Conservation (phyloP, 2,329 filamentous ascomycete species). For the Diaporthe eres region DNA sequence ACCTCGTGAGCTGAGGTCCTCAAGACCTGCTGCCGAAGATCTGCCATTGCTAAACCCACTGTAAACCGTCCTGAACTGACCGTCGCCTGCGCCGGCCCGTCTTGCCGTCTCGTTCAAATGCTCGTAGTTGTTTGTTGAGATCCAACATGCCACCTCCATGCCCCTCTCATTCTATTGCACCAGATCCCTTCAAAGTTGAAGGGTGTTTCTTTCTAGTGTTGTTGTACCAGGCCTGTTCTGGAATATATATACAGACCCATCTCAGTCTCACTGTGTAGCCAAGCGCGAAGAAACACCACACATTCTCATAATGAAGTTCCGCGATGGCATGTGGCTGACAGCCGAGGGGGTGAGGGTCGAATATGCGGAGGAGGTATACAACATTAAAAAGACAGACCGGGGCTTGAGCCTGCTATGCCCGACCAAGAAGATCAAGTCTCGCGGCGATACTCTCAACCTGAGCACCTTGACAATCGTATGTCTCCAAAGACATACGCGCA, state of each 20-base stretch:
- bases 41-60: slow-evolving; percentile 33
- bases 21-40: slow-evolving; percentile 33
- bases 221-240: background rate
- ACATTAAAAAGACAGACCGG: slow-evolving; percentile 62
- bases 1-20: slow-evolving; percentile 3
- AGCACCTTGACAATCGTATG: slow-evolving; percentile 66
- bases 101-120: slow-evolving; percentile 45
- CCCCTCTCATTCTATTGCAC: background rate
- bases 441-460: slow-evolving; percentile 70
- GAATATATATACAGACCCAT: background rate
- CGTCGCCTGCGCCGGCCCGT: slow-evolving; percentile 40
- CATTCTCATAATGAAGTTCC: slow-evolving; percentile 66
- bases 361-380: slow-evolving; percentile 76
- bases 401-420: slow-evolving; percentile 70
- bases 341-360: slow-evolving; percentile 72
- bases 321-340: slow-evolving; percentile 77
- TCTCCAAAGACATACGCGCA: background rate
- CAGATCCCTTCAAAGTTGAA: slow-evolving; percentile 2
- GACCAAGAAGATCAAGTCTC: slow-evolving; percentile 65
- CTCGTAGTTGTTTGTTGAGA: slow-evolving; percentile 32
- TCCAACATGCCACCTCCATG: slow-evolving; percentile 37
- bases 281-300: background rate
- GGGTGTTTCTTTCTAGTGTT: background rate
- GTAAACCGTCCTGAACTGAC: background rate
- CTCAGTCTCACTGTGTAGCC: background rate